Evolutionary conservation across 257 asterid species (phyloP).

Genomic region (Coffea eugenioides): DNA sequence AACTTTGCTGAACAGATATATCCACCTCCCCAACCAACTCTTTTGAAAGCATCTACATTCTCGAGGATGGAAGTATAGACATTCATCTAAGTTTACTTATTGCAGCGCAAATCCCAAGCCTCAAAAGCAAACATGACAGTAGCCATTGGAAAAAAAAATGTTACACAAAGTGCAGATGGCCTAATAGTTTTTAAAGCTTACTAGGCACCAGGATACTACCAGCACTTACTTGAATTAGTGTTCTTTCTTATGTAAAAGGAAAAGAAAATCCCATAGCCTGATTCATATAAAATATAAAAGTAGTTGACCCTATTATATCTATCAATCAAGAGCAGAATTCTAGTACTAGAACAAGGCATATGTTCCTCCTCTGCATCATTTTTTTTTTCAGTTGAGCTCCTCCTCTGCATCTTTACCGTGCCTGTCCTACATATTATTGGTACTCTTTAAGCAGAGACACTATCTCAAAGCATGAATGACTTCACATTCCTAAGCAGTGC

Average conservation of each 20-base stretch:
- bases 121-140: not conserved
- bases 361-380: not conserved
- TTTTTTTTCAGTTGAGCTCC: no score
- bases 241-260: not conserved
- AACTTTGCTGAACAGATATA: not conserved
- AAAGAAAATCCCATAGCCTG: not conserved
- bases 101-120: not conserved
- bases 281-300: not conserved
- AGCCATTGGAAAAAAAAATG: not conserved
- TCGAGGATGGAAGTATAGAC: not conserved
- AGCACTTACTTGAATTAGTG: not conserved
- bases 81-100: not conserved
- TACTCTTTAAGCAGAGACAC: not conserved
- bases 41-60: not conserved
- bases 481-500: not conserved
- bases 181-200: not conserved
- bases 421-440: not conserved
- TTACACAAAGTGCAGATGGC: not conserved
- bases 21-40: not conserved
- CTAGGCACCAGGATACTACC: not conserved
- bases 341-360: not conserved
- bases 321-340: not conserved
- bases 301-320: not conserved
- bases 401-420: not conserved
- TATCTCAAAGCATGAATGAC: not conserved